A percentile compares a stretch with the other conserved stretches of the same genome.
Evolutionary conservation across 108 stramenopile species (phyloP).

Genomic region (Cyclostephanos invisitatus): DNA sequence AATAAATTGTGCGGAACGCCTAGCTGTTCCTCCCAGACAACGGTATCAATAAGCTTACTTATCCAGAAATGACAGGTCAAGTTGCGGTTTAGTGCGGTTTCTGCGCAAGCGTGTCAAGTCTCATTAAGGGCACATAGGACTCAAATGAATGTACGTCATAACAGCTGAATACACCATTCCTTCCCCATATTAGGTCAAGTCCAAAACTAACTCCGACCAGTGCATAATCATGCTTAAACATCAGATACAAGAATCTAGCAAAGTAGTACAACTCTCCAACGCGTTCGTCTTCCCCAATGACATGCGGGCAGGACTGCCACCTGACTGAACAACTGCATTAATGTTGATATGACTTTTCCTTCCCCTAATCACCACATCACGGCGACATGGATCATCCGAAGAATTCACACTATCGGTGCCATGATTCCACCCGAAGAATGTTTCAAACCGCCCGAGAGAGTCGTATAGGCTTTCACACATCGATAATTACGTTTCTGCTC

Average conservation of each 20-base stretch:
- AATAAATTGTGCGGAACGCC: no score
- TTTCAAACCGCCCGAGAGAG: slow-evolving; percentile 41
- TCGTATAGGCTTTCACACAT: slow-evolving; percentile 42
- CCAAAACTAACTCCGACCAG: no score
- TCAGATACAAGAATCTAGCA: slow-evolving; percentile 43
- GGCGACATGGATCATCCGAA: slow-evolving; percentile 2
- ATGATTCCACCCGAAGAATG: slow-evolving; percentile 48
- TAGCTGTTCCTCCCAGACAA: no score
- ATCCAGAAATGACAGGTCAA: no score
- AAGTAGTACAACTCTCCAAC: slow-evolving; percentile 36
- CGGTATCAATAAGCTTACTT: no score
- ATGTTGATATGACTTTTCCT: slow-evolving; percentile 12
- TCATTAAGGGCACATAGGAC: no score
- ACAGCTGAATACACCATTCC: no score
- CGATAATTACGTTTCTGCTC: slow-evolving; percentile 47
- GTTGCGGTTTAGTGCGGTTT: no score
- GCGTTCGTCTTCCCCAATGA: slow-evolving; percentile 23
- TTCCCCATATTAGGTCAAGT: no score
- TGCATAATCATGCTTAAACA: no score
- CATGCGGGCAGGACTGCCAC: slow-evolving; percentile 6
- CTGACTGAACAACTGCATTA: background rate
- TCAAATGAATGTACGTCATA: no score
- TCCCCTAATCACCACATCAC: slow-evolving; percentile 9
- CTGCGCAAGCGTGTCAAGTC: no score
- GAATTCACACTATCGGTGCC: background rate